Evolutionary conservation across 2,329 filamentous ascomycete species (phyloP), one percentile per base, ranked within the genome.

Genomic region (Blumeriella jaapii): DNA sequence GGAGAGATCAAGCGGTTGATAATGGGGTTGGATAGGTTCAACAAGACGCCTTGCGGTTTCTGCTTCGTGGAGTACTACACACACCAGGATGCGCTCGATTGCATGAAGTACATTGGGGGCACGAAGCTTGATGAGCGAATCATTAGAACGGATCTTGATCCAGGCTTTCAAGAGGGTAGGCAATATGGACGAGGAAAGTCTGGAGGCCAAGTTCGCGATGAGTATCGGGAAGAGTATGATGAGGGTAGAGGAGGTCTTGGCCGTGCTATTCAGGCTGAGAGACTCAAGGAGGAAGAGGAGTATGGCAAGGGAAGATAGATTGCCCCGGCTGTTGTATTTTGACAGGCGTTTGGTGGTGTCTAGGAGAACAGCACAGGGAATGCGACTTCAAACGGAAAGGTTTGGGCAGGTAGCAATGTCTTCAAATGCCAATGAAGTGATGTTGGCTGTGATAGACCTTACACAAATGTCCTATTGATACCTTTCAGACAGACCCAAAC

Each of bases 51-150:
- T 1, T 98, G 91, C 61, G 91, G 91, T 25, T 98, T 98, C 69
- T 98, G 91, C 68, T 98, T 98, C 56, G 91, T 98, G 54, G 91
- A 98, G 63, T 98, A 98, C 65, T 96, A 95, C 66, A 95, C 80
- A 18, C 91, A 96, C 59, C 81, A 94, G 56, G 91, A 98, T 59
- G 91, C 91, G 6, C 71, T 98, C 31, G 91, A 98, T 59, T 96
- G 89, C 62, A 79, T 98, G 78, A 98, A 96, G 63, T 98, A 96
- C 59, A 80, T 98, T 53, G 91, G 91, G 37, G 91, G 91, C 39
- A 98, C 91, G 22, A 98, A 98, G 66, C 73, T 98, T 29, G 91
- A 98, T 59, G 91, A 98, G 68, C 78, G 91, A 51, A 80, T 98
- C 55, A 95, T 98, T 55, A 73, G 91, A 41, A 94, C 89, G 15